These are phyloP conservation scores for Aspergillus sp. DNA, from an alignment of 2,329 filamentous ascomycete species.

Conservation along the genomic window DNA sequence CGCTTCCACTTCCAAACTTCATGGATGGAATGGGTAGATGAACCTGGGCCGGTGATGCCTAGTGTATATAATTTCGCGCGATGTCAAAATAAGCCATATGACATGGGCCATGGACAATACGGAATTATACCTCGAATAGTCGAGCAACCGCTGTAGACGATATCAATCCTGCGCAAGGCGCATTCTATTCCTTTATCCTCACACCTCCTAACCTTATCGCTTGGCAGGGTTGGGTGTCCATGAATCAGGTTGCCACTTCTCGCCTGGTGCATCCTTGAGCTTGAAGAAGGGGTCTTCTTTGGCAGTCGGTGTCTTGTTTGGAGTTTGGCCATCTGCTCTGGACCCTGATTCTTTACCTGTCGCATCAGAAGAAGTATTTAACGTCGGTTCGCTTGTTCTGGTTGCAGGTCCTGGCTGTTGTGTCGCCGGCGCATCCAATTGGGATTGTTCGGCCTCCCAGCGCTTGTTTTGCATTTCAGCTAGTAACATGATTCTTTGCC, in stretches of 20 bases:
- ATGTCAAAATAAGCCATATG: neutral
- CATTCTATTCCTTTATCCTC: neutral
- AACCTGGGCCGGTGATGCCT: neutral
- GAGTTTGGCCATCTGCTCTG: neutral
- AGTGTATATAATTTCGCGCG: neutral
- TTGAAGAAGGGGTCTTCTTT: conserved; percentile 59
- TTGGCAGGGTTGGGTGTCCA: conserved; percentile 57
- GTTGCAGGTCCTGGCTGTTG: conserved; percentile 50
- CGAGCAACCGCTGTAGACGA: neutral
- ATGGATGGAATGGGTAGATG: neutral
- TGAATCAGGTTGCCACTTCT: conserved; percentile 66
- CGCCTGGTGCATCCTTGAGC: conserved; percentile 55
- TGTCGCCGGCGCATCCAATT: conserved; percentile 55
- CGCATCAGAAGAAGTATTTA: conserved; percentile 28
- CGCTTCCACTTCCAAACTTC: neutral
- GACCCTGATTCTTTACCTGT: neutral
- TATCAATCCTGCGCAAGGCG: neutral
- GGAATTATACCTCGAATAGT: neutral
- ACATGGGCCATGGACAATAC: neutral
- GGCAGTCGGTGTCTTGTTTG: neutral
- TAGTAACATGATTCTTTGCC: conserved; percentile 59
- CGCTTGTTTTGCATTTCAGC: conserved; percentile 60
- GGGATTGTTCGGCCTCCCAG: conserved; percentile 61
- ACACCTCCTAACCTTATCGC: conserved; percentile 23
- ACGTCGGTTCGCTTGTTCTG: conserved; percentile 42